phyloP scores from a whole-genome alignment of 208 protist genomes.

The Porcisia deanei region DNA sequence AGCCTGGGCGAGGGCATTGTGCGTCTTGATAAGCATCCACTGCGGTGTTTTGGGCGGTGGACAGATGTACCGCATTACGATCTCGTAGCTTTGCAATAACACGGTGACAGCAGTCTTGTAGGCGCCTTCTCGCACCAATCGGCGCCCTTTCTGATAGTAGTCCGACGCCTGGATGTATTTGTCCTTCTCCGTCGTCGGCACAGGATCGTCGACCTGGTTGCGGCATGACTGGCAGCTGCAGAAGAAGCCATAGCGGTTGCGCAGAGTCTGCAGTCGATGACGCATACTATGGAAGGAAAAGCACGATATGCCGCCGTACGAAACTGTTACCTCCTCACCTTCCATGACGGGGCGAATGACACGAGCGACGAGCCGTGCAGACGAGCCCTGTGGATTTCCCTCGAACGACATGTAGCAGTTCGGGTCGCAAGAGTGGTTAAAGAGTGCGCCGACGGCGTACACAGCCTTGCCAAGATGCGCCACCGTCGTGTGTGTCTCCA shows the following conservation, averaged over 20 bases:
- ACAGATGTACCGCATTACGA: slow-evolving; percentile 85
- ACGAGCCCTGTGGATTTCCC: slow-evolving; percentile 74
- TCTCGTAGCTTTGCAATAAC: slow-evolving; percentile 83
- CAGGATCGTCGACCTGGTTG: slow-evolving; percentile 72
- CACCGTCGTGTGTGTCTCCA: slow-evolving; percentile 53
- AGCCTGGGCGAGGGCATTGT: slow-evolving; percentile 80
- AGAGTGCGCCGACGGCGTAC: slow-evolving; percentile 56
- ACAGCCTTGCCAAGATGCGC: slow-evolving; percentile 69
- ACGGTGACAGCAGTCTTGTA: slow-evolving; percentile 78
- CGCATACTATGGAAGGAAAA: slow-evolving; percentile 82
- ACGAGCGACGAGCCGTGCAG: slow-evolving; percentile 53
- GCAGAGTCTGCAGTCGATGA: slow-evolving; percentile 65
- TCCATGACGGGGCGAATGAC: slow-evolving; percentile 63
- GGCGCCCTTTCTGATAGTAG: slow-evolving; percentile 90
- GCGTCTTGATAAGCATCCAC: slow-evolving; percentile 85
- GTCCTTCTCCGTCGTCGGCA: slow-evolving; percentile 60
- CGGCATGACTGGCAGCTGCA: slow-evolving; percentile 70
- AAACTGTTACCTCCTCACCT: slow-evolving; percentile 83
- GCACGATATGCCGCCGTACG: slow-evolving; percentile 68
- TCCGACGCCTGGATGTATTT: slow-evolving; percentile 83
- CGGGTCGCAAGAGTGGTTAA: slow-evolving; percentile 87
- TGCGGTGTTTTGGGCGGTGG: slow-evolving; percentile 78
- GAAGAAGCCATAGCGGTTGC: slow-evolving; percentile 75
- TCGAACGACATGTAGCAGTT: slow-evolving; percentile 85
- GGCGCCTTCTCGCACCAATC: slow-evolving; percentile 76